Base-by-base conservation (phyloP, 2,329 filamentous ascomycete species). In the Colletotrichum liriopes region DNA sequence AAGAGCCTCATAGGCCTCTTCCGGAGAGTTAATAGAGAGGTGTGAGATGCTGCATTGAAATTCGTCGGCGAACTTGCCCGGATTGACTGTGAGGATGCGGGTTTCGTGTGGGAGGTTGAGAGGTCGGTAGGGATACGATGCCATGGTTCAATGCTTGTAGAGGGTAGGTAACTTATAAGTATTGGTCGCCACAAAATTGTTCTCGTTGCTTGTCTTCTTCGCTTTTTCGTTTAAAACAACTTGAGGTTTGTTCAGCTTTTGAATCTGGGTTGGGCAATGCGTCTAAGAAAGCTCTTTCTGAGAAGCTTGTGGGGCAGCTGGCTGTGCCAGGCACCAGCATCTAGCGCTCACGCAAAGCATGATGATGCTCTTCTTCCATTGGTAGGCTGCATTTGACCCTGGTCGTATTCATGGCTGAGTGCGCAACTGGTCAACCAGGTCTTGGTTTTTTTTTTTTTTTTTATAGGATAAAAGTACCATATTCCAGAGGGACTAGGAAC, bases 1-100 rank as follows among this genome's bases (percentile, higher is more conserved):
- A 23, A 77, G 55, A 2, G 77, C 76, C 55, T 77, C 76, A 32
- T 77, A 77, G 8, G 64, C 51, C 32, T 43, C 55, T 9, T 56
- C 47, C 14, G 62, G 55, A 5, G 68, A 52, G 26, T 16, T 11
- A 35, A 71, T n/a, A 18, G 47, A 32, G 8, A 71, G 43, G 23
- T 71, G 56, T 5, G 63, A 41, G 1, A 71, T 56, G 6, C 56
- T 51, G 20, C 73, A 73, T 39, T 26, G 14, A 18, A 74, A 16
- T 0, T 56, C 41, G 12, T 74, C 70, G 2, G 55, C 32, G 16
- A 67, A 71, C 0, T 63, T 62, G 5, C 73, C 71, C 3, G 73
- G 63, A 4, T 64, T 29, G 11, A 74, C 58, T 3, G 20, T 54
- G 35, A 73, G 65, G 11, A 74, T 39, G 18, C 73, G 60, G 37